Conservation (phyloP, 768 basidiomycete species). For the Amanita phalloides region DNA sequence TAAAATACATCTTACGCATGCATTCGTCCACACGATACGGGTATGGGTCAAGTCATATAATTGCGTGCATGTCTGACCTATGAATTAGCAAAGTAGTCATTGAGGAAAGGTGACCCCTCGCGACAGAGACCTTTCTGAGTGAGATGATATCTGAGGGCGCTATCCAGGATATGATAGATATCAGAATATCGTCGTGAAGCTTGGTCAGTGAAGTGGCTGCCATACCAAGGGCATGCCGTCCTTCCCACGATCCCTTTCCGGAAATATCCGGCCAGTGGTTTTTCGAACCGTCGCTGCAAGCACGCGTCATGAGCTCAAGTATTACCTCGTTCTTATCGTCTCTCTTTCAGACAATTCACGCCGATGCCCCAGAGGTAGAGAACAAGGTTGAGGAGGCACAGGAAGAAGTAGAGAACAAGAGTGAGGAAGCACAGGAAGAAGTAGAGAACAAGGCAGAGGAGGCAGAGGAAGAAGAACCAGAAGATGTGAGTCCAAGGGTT, state of each 20-base stretch:
- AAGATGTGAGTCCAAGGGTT: slow-evolving; percentile 52
- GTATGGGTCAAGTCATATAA: slow-evolving; percentile 31
- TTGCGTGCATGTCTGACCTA: slow-evolving; percentile 38
- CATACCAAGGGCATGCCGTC: background rate
- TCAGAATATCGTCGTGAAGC: slow-evolving; percentile 19
- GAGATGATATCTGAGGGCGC: slow-evolving; percentile 27
- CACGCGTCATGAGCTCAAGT: slow-evolving; percentile 23
- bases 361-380: slow-evolving; percentile 45
- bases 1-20: slow-evolving; percentile 32
- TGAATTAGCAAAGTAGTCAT: background rate
- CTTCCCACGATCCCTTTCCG: slow-evolving; percentile 1
- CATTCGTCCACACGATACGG: slow-evolving; percentile 48
- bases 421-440: slow-evolving; percentile 24
- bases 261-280: slow-evolving; percentile 1
- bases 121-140: slow-evolving; percentile 28
- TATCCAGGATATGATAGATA: slow-evolving; percentile 22
- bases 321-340: slow-evolving; percentile 36
- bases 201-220: background rate
- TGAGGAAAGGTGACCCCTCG: background rate
- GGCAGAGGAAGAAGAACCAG: slow-evolving; percentile 53
- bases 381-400: slow-evolving; percentile 34
- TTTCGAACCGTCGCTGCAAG: background rate
- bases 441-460: slow-evolving; percentile 44
- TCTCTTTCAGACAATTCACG: slow-evolving; percentile 31
- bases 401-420: slow-evolving; percentile 50